Evolutionary conservation across 441 rosid species (phyloP), one percentile per base, ranked within the genome.

Genomic region (Jatropha multifida): DNA sequence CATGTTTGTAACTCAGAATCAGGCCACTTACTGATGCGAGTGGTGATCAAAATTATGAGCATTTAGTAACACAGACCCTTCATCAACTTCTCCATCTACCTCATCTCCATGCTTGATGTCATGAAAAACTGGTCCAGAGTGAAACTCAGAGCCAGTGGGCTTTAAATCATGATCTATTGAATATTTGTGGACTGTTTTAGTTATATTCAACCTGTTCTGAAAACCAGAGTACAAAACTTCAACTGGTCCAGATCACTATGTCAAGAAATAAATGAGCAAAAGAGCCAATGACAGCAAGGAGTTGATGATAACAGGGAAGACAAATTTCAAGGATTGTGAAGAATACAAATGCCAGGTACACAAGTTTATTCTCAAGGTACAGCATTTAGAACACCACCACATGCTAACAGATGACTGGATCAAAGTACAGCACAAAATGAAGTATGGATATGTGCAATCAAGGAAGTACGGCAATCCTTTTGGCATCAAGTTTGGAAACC

Each of bases 161-260:
- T 80, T 92, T 85, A 96, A 80, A 83, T 91, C 78, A 71, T 76
- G 90, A 85, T 88, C 99, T 80, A 96, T 96, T 68, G 99, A 89
- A 86, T 80, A 96, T 82, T 96, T 96, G 68, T 91, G 93, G 71
- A 96, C 79, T 61, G 98, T 96, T 87, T 96, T 96, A 79, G 96
- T 94, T 84, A 96, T 90, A 83, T 96, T 96, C 87, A 96, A 83
- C 91, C 98, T 94, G 90, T 92, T 96, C 98, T 92, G 98, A 65
- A 89, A 84, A 81, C 49, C 79, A 61, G 79, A 81, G 69, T 27
- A 67, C 46, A 75, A 77, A 27, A 69, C 4, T 20, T 77, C 72
- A 74, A 80, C 64, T 61, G 55, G 58, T 54, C 42, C 12, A 40
- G 44, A 44, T 37, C 14, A 46, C 9, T 44, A 42, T 23, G 13